phyloP scores from a whole-genome alignment of 805 yeast species.

The Cyberlindnera bimundalis region DNA sequence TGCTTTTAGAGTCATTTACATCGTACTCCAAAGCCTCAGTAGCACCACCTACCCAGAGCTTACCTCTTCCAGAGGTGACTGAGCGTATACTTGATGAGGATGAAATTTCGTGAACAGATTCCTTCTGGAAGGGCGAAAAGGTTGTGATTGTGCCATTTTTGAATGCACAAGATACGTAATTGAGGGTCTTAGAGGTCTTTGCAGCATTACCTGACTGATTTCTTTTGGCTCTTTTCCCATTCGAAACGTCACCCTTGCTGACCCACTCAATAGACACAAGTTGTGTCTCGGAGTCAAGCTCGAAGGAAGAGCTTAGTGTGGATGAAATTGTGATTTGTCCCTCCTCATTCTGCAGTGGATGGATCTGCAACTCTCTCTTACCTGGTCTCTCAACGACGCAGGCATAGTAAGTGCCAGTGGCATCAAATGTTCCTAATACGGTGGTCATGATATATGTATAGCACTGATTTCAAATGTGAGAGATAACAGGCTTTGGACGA shows the following conservation, averaged over 20 bases:
- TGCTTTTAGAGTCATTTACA: conserved; percentile 17
- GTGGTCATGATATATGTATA: conserved; percentile 5
- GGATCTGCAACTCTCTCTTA: conserved; percentile 44
- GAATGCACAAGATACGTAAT: conserved; percentile 33
- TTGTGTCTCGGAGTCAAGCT: conserved; percentile 39
- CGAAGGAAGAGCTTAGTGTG: conserved; percentile 33
- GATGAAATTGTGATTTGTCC: conserved; percentile 19
- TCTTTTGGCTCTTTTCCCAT: conserved; percentile 27
- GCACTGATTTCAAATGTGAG: no score
- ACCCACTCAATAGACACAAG: conserved; percentile 38
- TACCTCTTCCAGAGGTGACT: conserved; percentile 17
- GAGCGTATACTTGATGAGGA: conserved; percentile 24
- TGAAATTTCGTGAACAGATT: conserved; percentile 35
- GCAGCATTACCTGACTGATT: conserved; percentile 16
- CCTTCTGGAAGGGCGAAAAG: conserved; percentile 42
- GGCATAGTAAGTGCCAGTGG: conserved; percentile 34
- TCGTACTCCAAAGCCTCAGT: conserved; percentile 20
- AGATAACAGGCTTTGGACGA: no score
- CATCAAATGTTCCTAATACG: conserved; percentile 27
- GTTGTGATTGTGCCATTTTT: conserved; percentile 39
- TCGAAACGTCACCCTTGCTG: conserved; percentile 14
- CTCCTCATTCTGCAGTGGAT: conserved; percentile 25
- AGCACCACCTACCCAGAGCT: conserved; percentile 30
- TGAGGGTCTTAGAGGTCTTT: conserved; percentile 16
- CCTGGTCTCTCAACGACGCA: conserved; percentile 41